A percentile compares a stretch with the other conserved stretches of the same genome.
These are phyloP conservation scores for Orbilia javanica DNA, from an alignment of 2,329 filamentous ascomycete genomes.

Conservation along the genomic window DNA sequence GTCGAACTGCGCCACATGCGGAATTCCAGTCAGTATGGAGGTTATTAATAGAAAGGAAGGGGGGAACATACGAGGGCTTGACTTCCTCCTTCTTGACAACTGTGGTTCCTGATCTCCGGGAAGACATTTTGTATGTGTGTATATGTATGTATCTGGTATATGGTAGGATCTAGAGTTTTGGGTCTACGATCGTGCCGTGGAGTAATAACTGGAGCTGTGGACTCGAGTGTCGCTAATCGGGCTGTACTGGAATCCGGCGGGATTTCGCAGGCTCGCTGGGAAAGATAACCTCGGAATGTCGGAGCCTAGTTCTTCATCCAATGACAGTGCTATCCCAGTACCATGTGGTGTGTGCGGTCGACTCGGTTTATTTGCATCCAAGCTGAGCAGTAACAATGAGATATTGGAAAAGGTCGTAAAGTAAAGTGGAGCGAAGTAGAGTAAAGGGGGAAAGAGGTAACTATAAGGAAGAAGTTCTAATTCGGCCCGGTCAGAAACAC, in stretches of 20 bases:
- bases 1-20: slow-evolving; percentile 27
- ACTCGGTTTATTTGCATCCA: slow-evolving; percentile 15
- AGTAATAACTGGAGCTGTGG: background rate
- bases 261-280: slow-evolving; percentile 26
- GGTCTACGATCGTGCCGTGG: background rate
- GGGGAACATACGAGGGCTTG: slow-evolving; percentile 48
- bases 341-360: background rate
- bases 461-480: slow-evolving; percentile 19
- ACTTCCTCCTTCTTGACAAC: slow-evolving; percentile 54
- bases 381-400: background rate
- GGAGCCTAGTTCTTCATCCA: slow-evolving; percentile 49
- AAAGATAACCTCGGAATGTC: slow-evolving; percentile 39
- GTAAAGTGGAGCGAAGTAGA: background rate
- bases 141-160: background rate
- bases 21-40: slow-evolving; percentile 21
- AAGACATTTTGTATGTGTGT: slow-evolving; percentile 45
- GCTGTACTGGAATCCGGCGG: slow-evolving; percentile 20
- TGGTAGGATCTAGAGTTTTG: too few relatives aligned
- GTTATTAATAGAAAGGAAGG: slow-evolving; percentile 14
- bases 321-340: slow-evolving; percentile 33
- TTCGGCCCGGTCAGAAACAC: slow-evolving; percentile 43
- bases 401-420: slow-evolving; percentile 16
- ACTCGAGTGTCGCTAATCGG: slow-evolving; percentile 24
- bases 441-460: background rate
- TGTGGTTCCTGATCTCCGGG: slow-evolving; percentile 48